phyloP scores from a whole-genome alignment of 192 early-diverging fungal species.

The Cetraspora pellucida region DNA sequence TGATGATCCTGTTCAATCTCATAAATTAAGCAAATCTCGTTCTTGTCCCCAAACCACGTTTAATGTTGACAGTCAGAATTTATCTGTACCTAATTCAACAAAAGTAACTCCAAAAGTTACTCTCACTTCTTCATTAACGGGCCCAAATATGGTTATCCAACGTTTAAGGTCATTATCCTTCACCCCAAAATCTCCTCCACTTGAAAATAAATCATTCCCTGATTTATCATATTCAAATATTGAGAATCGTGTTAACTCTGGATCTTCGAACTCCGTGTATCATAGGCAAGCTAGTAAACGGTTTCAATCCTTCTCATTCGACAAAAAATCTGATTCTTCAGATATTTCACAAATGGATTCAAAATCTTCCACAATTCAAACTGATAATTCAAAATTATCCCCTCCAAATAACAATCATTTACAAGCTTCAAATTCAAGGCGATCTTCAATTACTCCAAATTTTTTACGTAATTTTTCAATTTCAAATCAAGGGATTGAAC shows the following conservation, averaged over 20 bases:
- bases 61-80: background rate
- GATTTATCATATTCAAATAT: conserved; percentile 5
- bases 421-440: background rate
- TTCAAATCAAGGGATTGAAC: background rate
- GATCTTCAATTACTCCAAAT: conserved; percentile 1
- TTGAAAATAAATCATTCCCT: background rate
- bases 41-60: background rate
- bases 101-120: background rate
- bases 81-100: too few relatives aligned
- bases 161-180: conserved; percentile 25
- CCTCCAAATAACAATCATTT: background rate
- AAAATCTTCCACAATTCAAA: background rate
- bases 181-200: conserved; percentile 5
- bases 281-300: background rate
- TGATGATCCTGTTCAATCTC: background rate
- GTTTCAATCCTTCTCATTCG: background rate
- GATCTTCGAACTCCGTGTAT: background rate
- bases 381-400: background rate
- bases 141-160: background rate
- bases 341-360: background rate
- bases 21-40: conserved; percentile 1
- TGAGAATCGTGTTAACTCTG: background rate
- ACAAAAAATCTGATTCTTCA: background rate
- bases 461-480: background rate
- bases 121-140: background rate